These are phyloP conservation scores for Phytophthora brassicae DNA, from an alignment of 352 stramenopile species.

Conservation along the genomic window DNA sequence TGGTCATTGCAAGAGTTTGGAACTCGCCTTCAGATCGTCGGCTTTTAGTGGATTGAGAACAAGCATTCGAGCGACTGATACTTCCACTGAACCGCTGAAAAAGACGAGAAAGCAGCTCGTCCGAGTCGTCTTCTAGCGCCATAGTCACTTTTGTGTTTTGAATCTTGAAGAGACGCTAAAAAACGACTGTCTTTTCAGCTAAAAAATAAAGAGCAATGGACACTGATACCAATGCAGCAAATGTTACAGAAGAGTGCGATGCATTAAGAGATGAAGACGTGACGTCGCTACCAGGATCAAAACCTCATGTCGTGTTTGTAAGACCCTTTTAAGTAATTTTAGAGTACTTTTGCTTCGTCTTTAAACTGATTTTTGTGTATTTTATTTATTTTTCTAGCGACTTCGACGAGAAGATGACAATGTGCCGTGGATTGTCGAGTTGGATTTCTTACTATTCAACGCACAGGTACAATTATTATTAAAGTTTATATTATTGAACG, in stretches of 20 bases:
- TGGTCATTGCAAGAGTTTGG: conserved; percentile 36
- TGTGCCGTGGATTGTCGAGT: conserved; percentile 48
- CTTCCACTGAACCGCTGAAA: conserved; percentile 29
- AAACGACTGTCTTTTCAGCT: conserved; percentile 23
- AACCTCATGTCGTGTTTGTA: conserved; percentile 50
- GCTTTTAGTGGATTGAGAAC: conserved; percentile 1
- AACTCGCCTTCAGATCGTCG: conserved; percentile 7
- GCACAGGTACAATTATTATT: too few species aligned
- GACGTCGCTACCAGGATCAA: conserved; percentile 29
- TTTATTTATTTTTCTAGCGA: conserved; percentile 22
- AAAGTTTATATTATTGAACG: too few species aligned
- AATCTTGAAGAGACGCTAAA: conserved; percentile 27
- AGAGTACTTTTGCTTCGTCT: not conserved
- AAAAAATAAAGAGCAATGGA: conserved; percentile 19
- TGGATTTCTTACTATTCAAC: conserved; percentile 56
- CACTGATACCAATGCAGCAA: conserved; percentile 2
- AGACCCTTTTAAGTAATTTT: not conserved
- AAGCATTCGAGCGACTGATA: not conserved
- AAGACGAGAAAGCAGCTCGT: conserved; percentile 28
- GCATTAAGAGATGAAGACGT: conserved; percentile 36
- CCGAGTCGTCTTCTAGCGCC: conserved; percentile 26
- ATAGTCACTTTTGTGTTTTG: conserved; percentile 4
- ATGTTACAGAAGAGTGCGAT: conserved; percentile 26
- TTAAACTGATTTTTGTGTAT: not conserved
- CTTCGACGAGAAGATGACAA: conserved; percentile 37